phyloP scores from a whole-genome alignment of 306 rosid species.

The Citrullus colocynthis region DNA sequence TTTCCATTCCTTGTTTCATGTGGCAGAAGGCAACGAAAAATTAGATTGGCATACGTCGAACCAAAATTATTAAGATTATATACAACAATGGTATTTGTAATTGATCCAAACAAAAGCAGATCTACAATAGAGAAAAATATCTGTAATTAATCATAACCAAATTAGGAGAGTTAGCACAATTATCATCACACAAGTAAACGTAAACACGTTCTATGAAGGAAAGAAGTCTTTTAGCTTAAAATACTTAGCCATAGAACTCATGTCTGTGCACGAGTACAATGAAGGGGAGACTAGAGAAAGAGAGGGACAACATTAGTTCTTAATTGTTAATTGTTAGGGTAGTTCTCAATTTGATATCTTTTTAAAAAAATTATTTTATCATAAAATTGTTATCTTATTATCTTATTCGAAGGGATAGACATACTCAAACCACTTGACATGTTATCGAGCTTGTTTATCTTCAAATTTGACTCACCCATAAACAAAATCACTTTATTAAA shows the following conservation, averaged over 20 bases:
- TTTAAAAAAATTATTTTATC: not conserved
- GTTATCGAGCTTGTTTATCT: not conserved
- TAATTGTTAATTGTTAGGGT: not conserved
- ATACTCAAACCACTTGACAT: not conserved
- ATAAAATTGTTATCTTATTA: not conserved
- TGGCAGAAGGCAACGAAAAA: not conserved
- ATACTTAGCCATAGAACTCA: not conserved
- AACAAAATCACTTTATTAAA: not conserved
- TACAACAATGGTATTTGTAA: not conserved
- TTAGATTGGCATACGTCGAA: not conserved
- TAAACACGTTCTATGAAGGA: not conserved
- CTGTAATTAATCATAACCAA: not conserved
- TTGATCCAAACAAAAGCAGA: no score
- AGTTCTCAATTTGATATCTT: not conserved
- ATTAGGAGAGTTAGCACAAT: not conserved
- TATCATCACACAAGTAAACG: not conserved
- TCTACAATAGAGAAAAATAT: no score
- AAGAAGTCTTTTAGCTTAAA: not conserved
- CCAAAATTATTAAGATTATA: not conserved
- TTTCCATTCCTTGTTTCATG: constrained; percentile 56
- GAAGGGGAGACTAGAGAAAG: not conserved
- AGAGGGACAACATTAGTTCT: not conserved
- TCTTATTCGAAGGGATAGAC: no score
- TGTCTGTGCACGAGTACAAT: not conserved
- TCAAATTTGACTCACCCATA: not conserved